These are phyloP conservation scores for Nephelium lappaceum DNA, from an alignment of 345 rosid species.

Conservation along the genomic window DNA sequence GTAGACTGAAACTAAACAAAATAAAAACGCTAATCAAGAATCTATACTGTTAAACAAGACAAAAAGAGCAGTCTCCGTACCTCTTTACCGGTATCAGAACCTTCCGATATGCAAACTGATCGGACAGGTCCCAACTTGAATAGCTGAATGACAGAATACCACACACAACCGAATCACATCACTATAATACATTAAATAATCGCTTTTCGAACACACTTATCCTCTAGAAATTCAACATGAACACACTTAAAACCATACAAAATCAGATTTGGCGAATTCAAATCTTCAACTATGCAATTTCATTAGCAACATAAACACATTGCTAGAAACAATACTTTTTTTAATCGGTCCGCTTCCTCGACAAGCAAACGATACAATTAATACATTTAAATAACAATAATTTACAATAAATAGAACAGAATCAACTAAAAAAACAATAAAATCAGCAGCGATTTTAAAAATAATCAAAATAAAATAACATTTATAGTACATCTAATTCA, in stretches of 20 bases:
- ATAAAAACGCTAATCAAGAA: background rate
- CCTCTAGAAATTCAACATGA: background rate
- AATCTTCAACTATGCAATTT: background rate
- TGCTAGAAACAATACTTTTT: background rate
- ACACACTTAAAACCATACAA: background rate
- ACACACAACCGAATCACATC: background rate
- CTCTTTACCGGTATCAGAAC: slow-evolving; percentile 53
- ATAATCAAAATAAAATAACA: background rate
- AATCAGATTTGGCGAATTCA: background rate
- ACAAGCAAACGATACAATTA: background rate
- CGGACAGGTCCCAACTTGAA: slow-evolving; percentile 73
- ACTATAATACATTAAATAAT: background rate
- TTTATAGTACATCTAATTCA: background rate
- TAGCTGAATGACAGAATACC: slow-evolving; percentile 49
- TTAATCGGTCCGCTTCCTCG: background rate
- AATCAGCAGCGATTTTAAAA: background rate
- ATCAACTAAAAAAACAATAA: slow-evolving; percentile 1
- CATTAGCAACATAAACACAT: background rate
- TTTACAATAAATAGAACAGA: background rate
- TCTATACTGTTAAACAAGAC: background rate
- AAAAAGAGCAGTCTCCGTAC: slow-evolving; percentile 31
- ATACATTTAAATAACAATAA: no score
- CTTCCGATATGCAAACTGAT: slow-evolving; percentile 67
- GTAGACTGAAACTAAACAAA: background rate
- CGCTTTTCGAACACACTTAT: background rate